These are phyloP conservation scores for Verticillium nubilum DNA, from an alignment of 2,329 filamentous ascomycete genomes.

Conservation along the genomic window DNA sequence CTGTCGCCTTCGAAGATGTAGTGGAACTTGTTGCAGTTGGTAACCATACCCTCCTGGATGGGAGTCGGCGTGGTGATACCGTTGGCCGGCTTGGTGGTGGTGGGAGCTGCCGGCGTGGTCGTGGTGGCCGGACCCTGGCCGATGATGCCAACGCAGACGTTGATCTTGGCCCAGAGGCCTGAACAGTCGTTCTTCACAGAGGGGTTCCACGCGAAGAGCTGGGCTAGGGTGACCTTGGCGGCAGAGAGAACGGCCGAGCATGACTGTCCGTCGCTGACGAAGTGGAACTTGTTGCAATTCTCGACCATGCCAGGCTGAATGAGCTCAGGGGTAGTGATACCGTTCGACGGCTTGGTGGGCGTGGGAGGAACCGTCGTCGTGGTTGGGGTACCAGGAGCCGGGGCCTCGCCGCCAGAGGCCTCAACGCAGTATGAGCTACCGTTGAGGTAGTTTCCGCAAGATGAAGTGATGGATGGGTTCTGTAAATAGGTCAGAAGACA, in stretches of 20 bases:
- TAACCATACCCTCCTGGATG: slow-evolving; percentile 5
- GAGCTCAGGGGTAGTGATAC: slow-evolving; percentile 9
- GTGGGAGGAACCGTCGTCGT: neutral
- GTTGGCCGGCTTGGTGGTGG: slow-evolving; percentile 6
- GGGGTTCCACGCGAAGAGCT: slow-evolving; percentile 14
- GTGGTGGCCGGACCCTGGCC: neutral
- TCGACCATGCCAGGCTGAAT: slow-evolving; percentile 10
- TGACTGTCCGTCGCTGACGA: slow-evolving; percentile 5
- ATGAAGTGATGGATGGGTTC: slow-evolving; percentile 4
- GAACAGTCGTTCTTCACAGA: slow-evolving; percentile 8
- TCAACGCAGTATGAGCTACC: slow-evolving; percentile 4
- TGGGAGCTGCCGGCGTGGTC: slow-evolving; percentile 2
- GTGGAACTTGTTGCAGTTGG: slow-evolving; percentile 11
- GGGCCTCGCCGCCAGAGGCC: slow-evolving; percentile 5
- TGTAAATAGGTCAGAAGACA: neutral
- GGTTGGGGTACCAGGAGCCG: slow-evolving; percentile 12
- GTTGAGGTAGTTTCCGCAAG: neutral
- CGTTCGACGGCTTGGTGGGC: neutral
- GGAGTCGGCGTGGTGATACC: slow-evolving; percentile 10
- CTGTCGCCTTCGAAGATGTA: slow-evolving; percentile 1
- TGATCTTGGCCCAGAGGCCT: slow-evolving; percentile 7
- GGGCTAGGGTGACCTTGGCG: slow-evolving; percentile 1
- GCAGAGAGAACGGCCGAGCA: too few species aligned
- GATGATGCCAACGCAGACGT: slow-evolving; percentile 11
- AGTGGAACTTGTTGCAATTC: slow-evolving; percentile 16